Conservation (phyloP, 768 basidiomycete species). For the Leccinum disarticulatum region DNA sequence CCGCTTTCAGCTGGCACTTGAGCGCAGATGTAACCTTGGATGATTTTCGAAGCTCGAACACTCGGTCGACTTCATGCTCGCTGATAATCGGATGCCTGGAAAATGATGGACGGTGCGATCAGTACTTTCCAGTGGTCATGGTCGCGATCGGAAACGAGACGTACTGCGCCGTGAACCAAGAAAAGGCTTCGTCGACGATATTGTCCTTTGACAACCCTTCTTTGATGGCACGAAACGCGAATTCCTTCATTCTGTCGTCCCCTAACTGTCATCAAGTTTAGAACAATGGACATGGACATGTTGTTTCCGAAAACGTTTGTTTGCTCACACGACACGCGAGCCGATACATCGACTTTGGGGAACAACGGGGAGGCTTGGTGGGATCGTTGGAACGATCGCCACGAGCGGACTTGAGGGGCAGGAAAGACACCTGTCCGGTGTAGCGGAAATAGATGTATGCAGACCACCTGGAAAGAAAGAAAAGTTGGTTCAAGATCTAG, state of each 20-base stretch:
- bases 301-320: background rate
- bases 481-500: background rate
- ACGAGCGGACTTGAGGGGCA: slow-evolving; percentile 23
- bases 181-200: slow-evolving; percentile 30
- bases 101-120: background rate
- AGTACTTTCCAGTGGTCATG: background rate
- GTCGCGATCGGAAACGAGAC: slow-evolving; percentile 5
- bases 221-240: slow-evolving; percentile 26
- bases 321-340: slow-evolving; percentile 28
- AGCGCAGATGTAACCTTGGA: slow-evolving; percentile 23
- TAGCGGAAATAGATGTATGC: slow-evolving; percentile 32
- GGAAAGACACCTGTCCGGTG: slow-evolving; percentile 30
- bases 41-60: slow-evolving; percentile 22
- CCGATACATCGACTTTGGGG: slow-evolving; percentile 41
- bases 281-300: background rate
- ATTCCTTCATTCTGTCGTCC: slow-evolving; percentile 26
- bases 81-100: slow-evolving; percentile 17
- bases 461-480: slow-evolving; percentile 20
- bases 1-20: slow-evolving; percentile 22
- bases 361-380: slow-evolving; percentile 19
- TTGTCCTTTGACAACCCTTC: slow-evolving; percentile 25
- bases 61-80: slow-evolving; percentile 19
- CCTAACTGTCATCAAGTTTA: slow-evolving; percentile 19
- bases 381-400: background rate
- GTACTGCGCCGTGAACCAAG: slow-evolving; percentile 33